A percentile compares a stretch with the other conserved stretches of the same genome.
Conservation (phyloP, 164 flowering plant species). For the Cinnamomum chago region DNA sequence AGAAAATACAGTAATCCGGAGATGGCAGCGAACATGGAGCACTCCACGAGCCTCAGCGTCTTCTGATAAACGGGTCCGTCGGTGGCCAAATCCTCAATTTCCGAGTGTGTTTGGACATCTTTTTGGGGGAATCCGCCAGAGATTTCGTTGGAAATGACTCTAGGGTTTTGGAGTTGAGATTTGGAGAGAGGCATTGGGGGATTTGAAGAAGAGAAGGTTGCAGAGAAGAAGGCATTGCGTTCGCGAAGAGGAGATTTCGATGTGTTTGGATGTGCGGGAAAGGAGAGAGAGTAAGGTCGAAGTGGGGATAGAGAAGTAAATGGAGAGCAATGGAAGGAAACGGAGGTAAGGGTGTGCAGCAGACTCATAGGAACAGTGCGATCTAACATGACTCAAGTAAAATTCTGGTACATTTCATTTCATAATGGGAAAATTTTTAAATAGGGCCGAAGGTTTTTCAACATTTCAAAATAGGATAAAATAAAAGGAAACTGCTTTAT, state of each 20-base stretch:
- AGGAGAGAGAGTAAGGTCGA: conserved; percentile 3
- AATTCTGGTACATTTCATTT: no score
- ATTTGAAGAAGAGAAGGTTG: neutral
- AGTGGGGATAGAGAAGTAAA: conserved; percentile 14
- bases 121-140: neutral
- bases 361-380: neutral
- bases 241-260: neutral
- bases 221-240: conserved; percentile 7
- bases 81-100: conserved; percentile 39
- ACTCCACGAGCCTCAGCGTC: conserved; percentile 82
- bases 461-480: no score
- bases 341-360: neutral
- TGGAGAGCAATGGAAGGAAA: conserved; percentile 10
- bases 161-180: conserved; percentile 8
- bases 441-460: no score
- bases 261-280: neutral
- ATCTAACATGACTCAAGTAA: no score
- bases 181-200: conserved; percentile 9
- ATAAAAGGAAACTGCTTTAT: no score
- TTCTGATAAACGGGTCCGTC: conserved; percentile 55
- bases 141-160: conserved; percentile 12
- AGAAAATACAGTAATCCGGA: conserved; percentile 67
- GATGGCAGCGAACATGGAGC: conserved; percentile 95
- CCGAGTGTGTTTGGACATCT: conserved; percentile 17
- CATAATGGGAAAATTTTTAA: no score